phyloP scores from a whole-genome alignment of 2,329 filamentous ascomycete genomes.

The Dothistroma pini region DNA sequence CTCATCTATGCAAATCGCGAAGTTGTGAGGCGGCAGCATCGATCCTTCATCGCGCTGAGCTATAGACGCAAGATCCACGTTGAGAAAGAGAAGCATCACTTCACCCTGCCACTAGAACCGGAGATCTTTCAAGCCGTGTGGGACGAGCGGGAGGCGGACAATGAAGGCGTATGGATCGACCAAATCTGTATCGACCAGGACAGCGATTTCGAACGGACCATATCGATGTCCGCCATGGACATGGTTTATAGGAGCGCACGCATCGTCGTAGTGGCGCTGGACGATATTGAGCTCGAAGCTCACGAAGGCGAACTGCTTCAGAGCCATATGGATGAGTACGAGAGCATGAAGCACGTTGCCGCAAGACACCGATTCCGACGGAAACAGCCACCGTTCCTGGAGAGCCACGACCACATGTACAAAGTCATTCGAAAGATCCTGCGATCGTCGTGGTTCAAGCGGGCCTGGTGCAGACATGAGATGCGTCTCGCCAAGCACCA shows the following conservation, averaged over 20 bases:
- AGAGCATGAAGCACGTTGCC: constrained; percentile 29
- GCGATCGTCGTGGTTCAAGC: constrained; percentile 42
- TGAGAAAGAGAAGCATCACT: constrained; percentile 34
- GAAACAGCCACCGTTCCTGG: constrained; percentile 32
- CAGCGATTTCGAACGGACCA: constrained; percentile 38
- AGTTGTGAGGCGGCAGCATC: constrained; percentile 32
- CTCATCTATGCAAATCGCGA: constrained; percentile 37
- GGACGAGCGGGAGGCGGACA: constrained; percentile 34
- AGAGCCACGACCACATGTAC: constrained; percentile 32
- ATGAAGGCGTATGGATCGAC: constrained; percentile 46
- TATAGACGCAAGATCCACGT: constrained; percentile 39
- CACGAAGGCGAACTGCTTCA: constrained; percentile 38
- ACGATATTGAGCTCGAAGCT: constrained; percentile 38
- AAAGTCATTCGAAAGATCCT: constrained; percentile 37
- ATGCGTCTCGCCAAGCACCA: constrained; percentile 41
- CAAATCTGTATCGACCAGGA: constrained; percentile 45
- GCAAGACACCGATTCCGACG: constrained; percentile 32
- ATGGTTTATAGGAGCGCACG: constrained; percentile 42
- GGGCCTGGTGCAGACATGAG: constrained; percentile 46
- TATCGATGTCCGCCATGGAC: constrained; percentile 42
- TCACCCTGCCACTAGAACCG: constrained; percentile 38
- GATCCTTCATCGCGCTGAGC: constrained; percentile 44
- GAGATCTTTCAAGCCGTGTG: constrained; percentile 42
- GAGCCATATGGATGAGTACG: constrained; percentile 40
- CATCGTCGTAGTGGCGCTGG: constrained; percentile 40